Evolutionary conservation across 176 grass and related monocot genomes (phyloP), one percentile per base, ranked within the genome.

Genomic region (Bothriochloa decipiens): DNA sequence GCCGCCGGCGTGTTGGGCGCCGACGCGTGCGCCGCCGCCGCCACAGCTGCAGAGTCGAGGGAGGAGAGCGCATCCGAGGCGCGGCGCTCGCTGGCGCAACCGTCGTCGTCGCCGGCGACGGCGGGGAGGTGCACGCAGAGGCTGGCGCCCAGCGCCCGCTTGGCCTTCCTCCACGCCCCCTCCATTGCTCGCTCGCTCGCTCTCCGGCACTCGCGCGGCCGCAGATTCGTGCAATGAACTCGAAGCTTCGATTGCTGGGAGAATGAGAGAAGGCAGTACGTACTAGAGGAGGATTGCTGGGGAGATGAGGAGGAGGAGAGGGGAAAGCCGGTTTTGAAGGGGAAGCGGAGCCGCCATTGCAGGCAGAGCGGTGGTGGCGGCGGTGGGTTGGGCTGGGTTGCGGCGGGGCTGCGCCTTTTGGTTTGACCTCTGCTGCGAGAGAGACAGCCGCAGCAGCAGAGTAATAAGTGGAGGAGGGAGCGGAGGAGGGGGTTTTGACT

Each of bases 161-260:
- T 98, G 23, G 93, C 91, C 75, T 92, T 88, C 89, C 88, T 95
- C 93, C 96, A 98, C 79, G 65, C 75, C 55, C 91, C 87, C 75
- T 82, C 91, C 91, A 98, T 92, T 87, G 55, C 75, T 35, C 74
- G 53, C 72, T 35, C 74, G 15, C 17, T 75, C 26, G 2, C 46
- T 35, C 29, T 32, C 29, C 29, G 29, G 29, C 29, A 25, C 40
- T 2, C 18, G 1, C 13, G 29, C 29, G 2, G 8, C 12, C 27
- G 39, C 60, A 79, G 74, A 90, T 85, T 85, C 39, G 66, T 45
- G 14, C 0, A 27, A 37, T 0, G 33, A 55, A 15, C 78, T 36
- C 46, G 23, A 15, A 37, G 5, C 63, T 80, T 26, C 7, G 45
- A 2, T 39, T 69, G 28, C 0, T 0, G 42, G 7, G 27, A 42